Conservation (phyloP, 2,329 filamentous ascomycete genomes). For the Cladophialophora chaetospira region DNA sequence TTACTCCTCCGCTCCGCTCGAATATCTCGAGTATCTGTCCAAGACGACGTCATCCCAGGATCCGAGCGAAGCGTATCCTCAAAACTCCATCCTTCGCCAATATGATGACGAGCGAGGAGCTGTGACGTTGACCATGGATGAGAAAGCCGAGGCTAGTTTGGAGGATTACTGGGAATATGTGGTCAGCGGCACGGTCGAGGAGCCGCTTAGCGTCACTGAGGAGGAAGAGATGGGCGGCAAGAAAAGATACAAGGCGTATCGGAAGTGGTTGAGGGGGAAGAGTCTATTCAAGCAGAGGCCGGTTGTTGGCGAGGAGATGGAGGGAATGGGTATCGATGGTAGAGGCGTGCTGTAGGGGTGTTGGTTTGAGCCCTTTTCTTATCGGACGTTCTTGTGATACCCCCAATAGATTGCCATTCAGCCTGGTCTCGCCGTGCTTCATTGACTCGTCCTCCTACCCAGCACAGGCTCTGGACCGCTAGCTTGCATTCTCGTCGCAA, state of each 20-base stretch:
- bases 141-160: constrained; percentile 64
- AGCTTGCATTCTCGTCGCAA: too few species aligned
- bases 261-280: constrained; percentile 92
- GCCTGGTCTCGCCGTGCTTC: too few species aligned
- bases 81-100: constrained; percentile 37
- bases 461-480: too few species aligned
- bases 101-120: constrained; percentile 60
- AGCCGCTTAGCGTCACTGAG: constrained; percentile 82
- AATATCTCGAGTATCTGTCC: constrained; percentile 80
- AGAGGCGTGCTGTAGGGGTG: neutral
- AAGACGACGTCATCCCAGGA: constrained; percentile 17
- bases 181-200: constrained; percentile 64
- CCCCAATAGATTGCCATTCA: neutral
- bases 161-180: constrained; percentile 77
- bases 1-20: constrained; percentile 44
- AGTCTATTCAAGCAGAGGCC: constrained; percentile 89
- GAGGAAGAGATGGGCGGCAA: constrained; percentile 85
- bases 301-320: constrained; percentile 30
- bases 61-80: constrained; percentile 15
- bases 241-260: constrained; percentile 95
- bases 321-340: constrained; percentile 35
- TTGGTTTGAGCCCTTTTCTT: neutral
- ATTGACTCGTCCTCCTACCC: too few species aligned
- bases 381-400: neutral
- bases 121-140: constrained; percentile 44